Evolutionary conservation across 2,329 filamentous ascomycete species (phyloP), one percentile per base, ranked within the genome.

Genomic region (Lasiodiplodia sp.): DNA sequence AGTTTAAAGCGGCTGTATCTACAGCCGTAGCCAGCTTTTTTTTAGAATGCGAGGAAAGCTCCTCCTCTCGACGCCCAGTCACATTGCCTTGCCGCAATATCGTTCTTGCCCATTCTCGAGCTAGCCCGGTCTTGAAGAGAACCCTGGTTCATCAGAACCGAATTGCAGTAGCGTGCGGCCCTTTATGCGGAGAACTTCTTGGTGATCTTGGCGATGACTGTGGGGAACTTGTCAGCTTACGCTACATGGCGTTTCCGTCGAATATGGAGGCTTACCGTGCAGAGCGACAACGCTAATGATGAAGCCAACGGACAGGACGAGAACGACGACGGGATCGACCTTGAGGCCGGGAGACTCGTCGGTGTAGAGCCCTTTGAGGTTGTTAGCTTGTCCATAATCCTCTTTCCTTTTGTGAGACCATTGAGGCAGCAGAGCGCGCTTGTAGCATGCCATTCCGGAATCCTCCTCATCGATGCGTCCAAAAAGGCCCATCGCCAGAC

Each of bases 231-330:
- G 49, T 68, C 23, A 64, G 58, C 3, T 10, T 34, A 7, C 8
- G 21, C 25, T 28, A 4, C 11, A 12, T 3, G 4, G 18, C 8
- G 10, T 49, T 18, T 37, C 3, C 18, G 25, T 28, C 3, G 28
- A 44, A 21, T 8, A n/a, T 63, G 28, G 18, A 37, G 25, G 86
- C 93, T 75, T 90, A 98, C 96, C 94, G 85, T 99, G 96, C 79
- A 99, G 87, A 75, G 94, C 94, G 78, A 99, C 96, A 79, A 99
- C 96, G 78, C 92, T 96, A 86, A 99, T 97, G 83, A 99, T 99
- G 83, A 99, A 99, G 71, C 97, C 96, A 76, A 99, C 89, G 78
- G 93, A 97, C 75, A 99, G 87, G 74, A 97, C 96, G 78, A 99
- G 88, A 72, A 99, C 95, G 73, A 99, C 94, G 70, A 99, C 96